Percentiles rank a stretch among this genome's conserved stretches.
Conservation (phyloP, 2,329 filamentous ascomycete species). For the Botrytis fabae region DNA sequence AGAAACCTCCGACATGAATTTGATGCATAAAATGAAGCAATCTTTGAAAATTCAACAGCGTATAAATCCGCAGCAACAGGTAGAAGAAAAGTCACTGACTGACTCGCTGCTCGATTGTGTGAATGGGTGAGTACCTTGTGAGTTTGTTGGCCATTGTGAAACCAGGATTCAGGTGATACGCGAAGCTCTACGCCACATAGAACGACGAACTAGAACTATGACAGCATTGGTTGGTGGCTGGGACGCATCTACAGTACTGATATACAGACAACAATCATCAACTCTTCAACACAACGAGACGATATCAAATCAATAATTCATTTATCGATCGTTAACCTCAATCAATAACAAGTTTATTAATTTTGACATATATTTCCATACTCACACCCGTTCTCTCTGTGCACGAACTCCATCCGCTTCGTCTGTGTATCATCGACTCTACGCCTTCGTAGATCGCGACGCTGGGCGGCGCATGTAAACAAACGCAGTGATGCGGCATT, state of each 20-base stretch:
- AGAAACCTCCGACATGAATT: neutral
- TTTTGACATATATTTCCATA: neutral
- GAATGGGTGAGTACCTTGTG: neutral
- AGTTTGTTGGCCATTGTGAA: conserved; percentile 7
- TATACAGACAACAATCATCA: neutral
- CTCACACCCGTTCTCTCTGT: neutral
- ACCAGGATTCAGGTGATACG: neutral
- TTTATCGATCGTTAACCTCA: neutral
- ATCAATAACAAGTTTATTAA: neutral
- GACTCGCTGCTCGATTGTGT: neutral
- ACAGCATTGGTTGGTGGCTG: conserved; percentile 19
- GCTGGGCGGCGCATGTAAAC: conserved; percentile 26
- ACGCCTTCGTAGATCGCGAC: conserved; percentile 18
- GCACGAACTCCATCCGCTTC: neutral
- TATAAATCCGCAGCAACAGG: neutral
- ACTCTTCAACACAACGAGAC: neutral
- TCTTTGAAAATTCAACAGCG: neutral
- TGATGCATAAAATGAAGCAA: neutral
- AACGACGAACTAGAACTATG: neutral
- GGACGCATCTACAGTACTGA: neutral
- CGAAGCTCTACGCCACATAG: conserved; percentile 12
- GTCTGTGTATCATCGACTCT: neutral
- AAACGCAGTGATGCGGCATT: conserved; percentile 28
- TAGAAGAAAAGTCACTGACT: neutral
- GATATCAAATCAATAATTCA: conserved; percentile 1